phyloP scores from a whole-genome alignment of 148 eudicot genomes.

The Beta vulgaris region DNA sequence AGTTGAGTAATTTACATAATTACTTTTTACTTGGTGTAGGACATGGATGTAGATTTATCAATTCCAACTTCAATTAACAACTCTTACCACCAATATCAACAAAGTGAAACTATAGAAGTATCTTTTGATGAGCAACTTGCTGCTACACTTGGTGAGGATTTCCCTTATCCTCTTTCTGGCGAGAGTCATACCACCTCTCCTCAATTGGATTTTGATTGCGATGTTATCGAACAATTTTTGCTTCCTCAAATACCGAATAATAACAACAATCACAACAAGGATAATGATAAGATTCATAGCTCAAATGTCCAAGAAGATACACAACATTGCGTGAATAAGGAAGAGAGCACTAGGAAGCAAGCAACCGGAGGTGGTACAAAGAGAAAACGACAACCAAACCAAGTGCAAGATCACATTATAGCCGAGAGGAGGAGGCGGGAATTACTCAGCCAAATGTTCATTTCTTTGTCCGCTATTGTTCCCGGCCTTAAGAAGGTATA shows the following conservation, averaged over 20 bases:
- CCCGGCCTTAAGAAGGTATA: conserved; percentile 41
- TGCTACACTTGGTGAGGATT: background rate
- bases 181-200: background rate
- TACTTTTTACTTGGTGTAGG: background rate
- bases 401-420: conserved; percentile 29
- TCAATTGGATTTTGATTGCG: conserved; percentile 1
- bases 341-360: background rate
- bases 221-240: background rate
- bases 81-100: background rate
- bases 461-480: conserved; percentile 34
- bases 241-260: background rate
- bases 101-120: conserved; percentile 7
- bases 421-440: conserved; percentile 34
- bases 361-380: background rate
- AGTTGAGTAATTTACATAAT: too few relatives aligned
- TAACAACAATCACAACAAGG: background rate
- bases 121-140: background rate
- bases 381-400: conserved; percentile 27
- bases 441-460: conserved; percentile 24
- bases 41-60: background rate
- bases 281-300: background rate
- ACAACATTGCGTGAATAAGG: background rate
- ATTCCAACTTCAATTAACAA: background rate
- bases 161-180: background rate
- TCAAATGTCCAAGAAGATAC: background rate